phyloP scores from a whole-genome alignment of 345 rosid species.

The Eucalyptus marginata region DNA sequence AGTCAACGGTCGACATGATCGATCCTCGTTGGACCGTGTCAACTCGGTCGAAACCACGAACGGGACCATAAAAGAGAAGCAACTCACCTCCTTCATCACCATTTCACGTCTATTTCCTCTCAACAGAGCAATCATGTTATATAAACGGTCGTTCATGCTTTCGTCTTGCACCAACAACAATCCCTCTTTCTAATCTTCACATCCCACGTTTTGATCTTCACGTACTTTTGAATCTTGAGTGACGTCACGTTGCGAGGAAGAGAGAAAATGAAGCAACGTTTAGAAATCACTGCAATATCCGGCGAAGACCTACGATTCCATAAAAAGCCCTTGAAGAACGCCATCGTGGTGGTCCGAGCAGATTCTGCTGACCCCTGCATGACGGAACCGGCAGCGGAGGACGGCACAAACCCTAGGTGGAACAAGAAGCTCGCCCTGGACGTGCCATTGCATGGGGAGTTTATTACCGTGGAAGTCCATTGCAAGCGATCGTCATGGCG shows the following conservation, averaged over 20 bases:
- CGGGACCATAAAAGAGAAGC: not conserved
- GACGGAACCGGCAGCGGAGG: slow-evolving; percentile 9
- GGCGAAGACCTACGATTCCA: slow-evolving; percentile 40
- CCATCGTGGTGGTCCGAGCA: slow-evolving; percentile 14
- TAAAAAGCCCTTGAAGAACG: slow-evolving; percentile 25
- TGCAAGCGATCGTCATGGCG: slow-evolving; percentile 6
- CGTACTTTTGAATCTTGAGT: not conserved
- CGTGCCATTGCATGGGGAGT: slow-evolving; percentile 18
- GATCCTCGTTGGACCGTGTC: not conserved
- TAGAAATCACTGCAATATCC: slow-evolving; percentile 27
- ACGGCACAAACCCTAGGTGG: slow-evolving; percentile 52
- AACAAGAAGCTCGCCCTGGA: slow-evolving; percentile 19
- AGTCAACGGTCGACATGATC: not conserved
- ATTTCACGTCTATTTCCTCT: not conserved
- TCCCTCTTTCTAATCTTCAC: not conserved
- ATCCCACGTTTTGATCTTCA: not conserved
- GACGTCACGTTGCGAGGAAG: not conserved
- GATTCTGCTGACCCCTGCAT: not conserved
- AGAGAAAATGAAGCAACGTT: not conserved
- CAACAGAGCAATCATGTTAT: not conserved
- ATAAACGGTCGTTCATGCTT: not conserved
- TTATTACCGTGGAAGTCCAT: slow-evolving; percentile 23
- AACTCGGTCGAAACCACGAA: not conserved
- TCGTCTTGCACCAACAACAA: not conserved
- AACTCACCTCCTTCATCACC: not conserved